Evolutionary conservation across 2,329 filamentous ascomycete species (phyloP).

Genomic region (Pseudogymnoascus pannorum): DNA sequence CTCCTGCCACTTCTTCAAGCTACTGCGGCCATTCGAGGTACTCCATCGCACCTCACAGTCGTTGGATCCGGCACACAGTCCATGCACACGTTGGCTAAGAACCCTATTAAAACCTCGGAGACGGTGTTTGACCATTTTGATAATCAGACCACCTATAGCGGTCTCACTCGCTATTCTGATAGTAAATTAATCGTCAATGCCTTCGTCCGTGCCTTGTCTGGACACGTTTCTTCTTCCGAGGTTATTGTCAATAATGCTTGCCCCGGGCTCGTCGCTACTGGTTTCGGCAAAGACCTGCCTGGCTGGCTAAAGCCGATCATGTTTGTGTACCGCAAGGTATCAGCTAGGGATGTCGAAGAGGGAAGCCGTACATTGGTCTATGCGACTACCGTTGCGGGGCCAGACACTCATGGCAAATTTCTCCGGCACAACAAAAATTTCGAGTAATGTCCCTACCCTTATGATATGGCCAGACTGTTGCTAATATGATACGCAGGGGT

Average conservation of each 20-base stretch:
- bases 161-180: constrained; percentile 11
- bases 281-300: not conserved
- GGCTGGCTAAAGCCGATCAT: not conserved
- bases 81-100: not conserved
- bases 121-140: not conserved
- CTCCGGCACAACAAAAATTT: not conserved
- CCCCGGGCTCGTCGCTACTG: constrained; percentile 14
- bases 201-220: constrained; percentile 14
- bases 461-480: not conserved
- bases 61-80: not conserved
- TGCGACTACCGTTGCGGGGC: not conserved
- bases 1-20: not conserved
- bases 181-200: constrained; percentile 15
- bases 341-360: not conserved
- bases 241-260: constrained; percentile 22
- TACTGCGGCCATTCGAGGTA: not conserved
- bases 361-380: not conserved
- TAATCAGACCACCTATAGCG: not conserved
- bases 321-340: not conserved
- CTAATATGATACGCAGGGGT: not conserved
- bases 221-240: constrained; percentile 15
- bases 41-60: not conserved
- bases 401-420: not conserved
- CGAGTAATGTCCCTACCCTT: not conserved
- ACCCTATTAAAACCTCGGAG: not conserved